These are phyloP conservation scores for Magnaporthales sp. DNA, from an alignment of 2,329 filamentous ascomycete genomes.

Conservation along the genomic window DNA sequence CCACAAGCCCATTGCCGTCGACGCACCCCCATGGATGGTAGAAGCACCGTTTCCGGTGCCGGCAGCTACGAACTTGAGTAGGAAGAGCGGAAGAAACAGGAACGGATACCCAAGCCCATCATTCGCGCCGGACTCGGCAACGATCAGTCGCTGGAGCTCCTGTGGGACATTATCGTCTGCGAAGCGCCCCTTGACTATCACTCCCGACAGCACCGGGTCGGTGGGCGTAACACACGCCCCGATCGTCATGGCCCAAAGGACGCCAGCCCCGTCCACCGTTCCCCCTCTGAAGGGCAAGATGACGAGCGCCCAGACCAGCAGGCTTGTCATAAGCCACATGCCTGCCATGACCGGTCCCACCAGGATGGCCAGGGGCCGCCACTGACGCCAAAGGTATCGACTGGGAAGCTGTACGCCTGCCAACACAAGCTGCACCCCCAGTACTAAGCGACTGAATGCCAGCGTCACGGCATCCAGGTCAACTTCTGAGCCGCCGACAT, in stretches of 20 bases:
- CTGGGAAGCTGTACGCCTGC: conserved; percentile 82
- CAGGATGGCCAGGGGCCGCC: conserved; percentile 64
- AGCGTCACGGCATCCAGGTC: conserved; percentile 67
- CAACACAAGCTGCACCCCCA: conserved; percentile 83
- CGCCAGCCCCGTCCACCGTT: conserved; percentile 39
- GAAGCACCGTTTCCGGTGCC: conserved; percentile 45
- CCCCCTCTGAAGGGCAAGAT: conserved; percentile 48
- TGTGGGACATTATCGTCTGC: conserved; percentile 84
- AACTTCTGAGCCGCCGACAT: conserved; percentile 46
- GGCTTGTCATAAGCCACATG: conserved; percentile 81
- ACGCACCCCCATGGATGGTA: conserved; percentile 47
- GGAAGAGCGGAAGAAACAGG: conserved; percentile 73
- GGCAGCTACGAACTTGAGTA: conserved; percentile 63
- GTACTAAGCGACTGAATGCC: conserved; percentile 77
- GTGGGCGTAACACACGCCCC: conserved; percentile 88
- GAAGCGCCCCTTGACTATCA: conserved; percentile 89
- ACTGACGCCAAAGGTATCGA: conserved; percentile 71
- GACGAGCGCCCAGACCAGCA: conserved; percentile 58
- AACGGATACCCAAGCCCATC: conserved; percentile 88
- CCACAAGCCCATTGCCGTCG: conserved; percentile 68
- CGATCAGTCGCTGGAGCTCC: conserved; percentile 70
- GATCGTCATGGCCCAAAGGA: conserved; percentile 71
- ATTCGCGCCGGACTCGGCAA: conserved; percentile 79
- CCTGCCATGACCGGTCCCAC: conserved; percentile 75
- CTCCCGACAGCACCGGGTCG: conserved; percentile 79